Base-by-base conservation (phyloP, 2,329 filamentous ascomycete species). In the Septoria linicola region DNA sequence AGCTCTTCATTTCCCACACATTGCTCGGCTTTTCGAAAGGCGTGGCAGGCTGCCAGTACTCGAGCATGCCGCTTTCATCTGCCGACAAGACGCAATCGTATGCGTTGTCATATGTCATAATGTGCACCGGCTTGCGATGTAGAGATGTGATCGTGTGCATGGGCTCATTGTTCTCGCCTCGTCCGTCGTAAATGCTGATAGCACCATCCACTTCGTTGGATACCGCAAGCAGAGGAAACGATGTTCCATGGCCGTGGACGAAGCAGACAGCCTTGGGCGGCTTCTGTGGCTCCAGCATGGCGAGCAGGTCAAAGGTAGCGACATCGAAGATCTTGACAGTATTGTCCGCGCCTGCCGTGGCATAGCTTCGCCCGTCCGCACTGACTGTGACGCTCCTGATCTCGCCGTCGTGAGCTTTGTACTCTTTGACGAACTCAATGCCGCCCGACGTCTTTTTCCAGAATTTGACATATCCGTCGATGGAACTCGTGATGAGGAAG, bases 371-470 rank as follows among this genome's bases (percentile, higher is more conserved):
- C 1, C 93, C 93, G 70, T 99, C 93, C 34, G 84, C 81, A 71
- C 92, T 97, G 57, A 88, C 85, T 31, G 85, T 93, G 37, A 93
- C 88, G 21, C 86, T 87, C 54, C 78, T 83, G 66, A 97, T 89
- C 66, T 95, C 89, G 44, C 89, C 88, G 51, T 81, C 79, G 72
- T 99, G 95, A 6, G 93, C 91, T 66, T 85, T 86, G 74, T 96
- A 99, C 73, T 99, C 91, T 73, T 99, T 99, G 46, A 97, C 92
- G 66, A 99, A 99, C 73, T 99, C 95, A 52, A 99, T 88, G 1
- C 89, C 89, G 27, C 88, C 84, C 8, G 59, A 49, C 58, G 88
- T 81, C 74, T 99, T 99, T 75, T 99, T 99, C 93, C 93, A 99
- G 70, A 99, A 99, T 71, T 99, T 99, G 62, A 97, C 92, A 0